Evolutionary conservation across 495 filamentous ascomycete genomes (phyloP), one percentile per base, ranked within the genome.

Genomic region (Chaetomium tenue): DNA sequence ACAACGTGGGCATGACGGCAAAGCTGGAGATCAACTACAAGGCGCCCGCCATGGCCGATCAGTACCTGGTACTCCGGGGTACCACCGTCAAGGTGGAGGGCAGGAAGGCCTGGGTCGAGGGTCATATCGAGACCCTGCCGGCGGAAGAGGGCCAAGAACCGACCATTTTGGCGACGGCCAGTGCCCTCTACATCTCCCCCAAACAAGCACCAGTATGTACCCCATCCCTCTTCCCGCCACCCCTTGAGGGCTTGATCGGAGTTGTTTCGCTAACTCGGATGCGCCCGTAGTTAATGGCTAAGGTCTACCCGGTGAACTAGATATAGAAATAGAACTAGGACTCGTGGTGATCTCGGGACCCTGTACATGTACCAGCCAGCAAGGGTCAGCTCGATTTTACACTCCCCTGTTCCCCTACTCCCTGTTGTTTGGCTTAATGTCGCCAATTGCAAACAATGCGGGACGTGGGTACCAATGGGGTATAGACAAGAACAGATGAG

Each of bases 41-140:
- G 65, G 83, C 83, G 39, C 94, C 95, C 16, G 88, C 88, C 28
- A 83, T 84, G 72, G 91, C 93, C 26, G 83, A 85, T n/a, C 81
- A 82, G 53, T 96, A 88, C 71, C 79, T 93, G 50, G 91, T 94
- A 26, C 75, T 98, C 52, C 84, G 84, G 60, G 95, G 91, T 22
- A 85, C 86, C 70, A 97, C 92, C 20, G 85, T 86, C 23, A 95
- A 90, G 79, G 90, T 92, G 11, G 93, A 98, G 73, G 95, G 94
- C 7, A 83, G 94, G 65, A 98, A 98, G 76, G 94, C 93, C 23
- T 98, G 93, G 93, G 93, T 97, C 7, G 88, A 92, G 76, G 95
- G 91, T 23, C 85, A 86, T 66, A 89, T 98, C 68, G 93, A 97
- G 83, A 89, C 91, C 25, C 80, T 97, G 15, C 85, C 86, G 16